Conservation (phyloP, 2,329 filamentous ascomycete genomes). For the Penicillium sp. region DNA sequence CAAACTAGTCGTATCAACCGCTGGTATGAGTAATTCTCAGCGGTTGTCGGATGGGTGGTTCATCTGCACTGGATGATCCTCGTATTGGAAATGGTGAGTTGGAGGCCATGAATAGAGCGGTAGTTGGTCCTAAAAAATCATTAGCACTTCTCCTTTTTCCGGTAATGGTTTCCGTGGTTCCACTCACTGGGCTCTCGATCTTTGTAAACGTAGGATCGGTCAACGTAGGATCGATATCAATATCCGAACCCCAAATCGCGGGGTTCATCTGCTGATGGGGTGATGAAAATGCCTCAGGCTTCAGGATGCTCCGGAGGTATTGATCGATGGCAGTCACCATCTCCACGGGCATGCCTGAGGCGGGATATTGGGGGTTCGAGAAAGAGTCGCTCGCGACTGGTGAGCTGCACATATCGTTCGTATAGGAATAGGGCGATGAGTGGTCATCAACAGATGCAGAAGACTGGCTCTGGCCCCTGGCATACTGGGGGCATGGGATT, state of each 20-base stretch:
- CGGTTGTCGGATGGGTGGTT: background rate
- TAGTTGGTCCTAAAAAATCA: background rate
- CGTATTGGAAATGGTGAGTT: background rate
- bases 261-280: background rate
- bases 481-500: background rate
- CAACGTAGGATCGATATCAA: conserved; percentile 5
- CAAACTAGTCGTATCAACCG: background rate
- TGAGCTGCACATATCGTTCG: conserved; percentile 3
- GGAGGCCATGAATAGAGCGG: conserved; percentile 3
- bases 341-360: background rate
- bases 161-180: background rate
- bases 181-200: background rate
- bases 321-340: conserved; percentile 7
- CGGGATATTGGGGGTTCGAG: background rate
- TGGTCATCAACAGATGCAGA: background rate
- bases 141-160: background rate
- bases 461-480: background rate
- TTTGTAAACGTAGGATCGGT: conserved; percentile 3
- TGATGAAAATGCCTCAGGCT: background rate
- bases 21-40: background rate
- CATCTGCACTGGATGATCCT: background rate
- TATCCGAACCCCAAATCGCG: background rate
- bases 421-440: conserved; percentile 4
- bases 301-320: conserved; percentile 7
- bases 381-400: conserved; percentile 1